These are phyloP conservation scores for Leccinum fuscescens DNA, from an alignment of 1,284 basidiomycete species.

Conservation along the genomic window DNA sequence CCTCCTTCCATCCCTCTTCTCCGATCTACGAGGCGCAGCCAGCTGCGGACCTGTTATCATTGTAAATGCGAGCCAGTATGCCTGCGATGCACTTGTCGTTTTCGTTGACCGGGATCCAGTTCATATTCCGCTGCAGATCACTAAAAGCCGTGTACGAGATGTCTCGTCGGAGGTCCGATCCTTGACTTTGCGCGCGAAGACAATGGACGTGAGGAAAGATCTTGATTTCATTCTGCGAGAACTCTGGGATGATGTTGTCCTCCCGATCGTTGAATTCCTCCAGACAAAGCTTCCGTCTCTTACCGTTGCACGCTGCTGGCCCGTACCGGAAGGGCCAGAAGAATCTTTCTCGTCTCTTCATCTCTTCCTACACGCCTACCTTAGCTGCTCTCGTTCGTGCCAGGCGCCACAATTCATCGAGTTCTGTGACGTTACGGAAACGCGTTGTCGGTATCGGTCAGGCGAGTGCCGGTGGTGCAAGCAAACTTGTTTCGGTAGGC, in stretches of 20 bases:
- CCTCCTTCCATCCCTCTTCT: not conserved
- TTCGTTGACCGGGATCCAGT: not conserved
- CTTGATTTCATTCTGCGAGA: not conserved
- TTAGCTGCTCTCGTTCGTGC: not conserved
- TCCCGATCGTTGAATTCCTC: not conserved
- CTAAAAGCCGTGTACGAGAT: not conserved
- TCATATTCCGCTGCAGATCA: not conserved
- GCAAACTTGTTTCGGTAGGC: not conserved
- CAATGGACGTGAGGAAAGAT: not conserved
- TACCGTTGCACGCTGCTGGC: not conserved
- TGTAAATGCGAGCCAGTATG: not conserved
- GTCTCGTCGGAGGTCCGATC: not conserved
- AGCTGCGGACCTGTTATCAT: not conserved
- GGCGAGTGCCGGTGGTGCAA: not conserved
- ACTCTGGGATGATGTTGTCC: not conserved
- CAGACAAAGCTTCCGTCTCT: not conserved
- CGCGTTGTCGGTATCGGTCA: not conserved
- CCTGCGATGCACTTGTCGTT: not conserved
- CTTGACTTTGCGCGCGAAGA: not conserved
- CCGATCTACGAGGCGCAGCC: not conserved
- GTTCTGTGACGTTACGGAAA: not conserved
- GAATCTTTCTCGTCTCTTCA: not conserved
- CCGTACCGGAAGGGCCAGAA: not conserved
- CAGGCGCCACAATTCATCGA: not conserved
- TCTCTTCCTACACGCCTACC: not conserved